These are phyloP conservation scores for Cucurbita argyrosperma DNA, from an alignment of 306 rosid species.

Conservation along the genomic window DNA sequence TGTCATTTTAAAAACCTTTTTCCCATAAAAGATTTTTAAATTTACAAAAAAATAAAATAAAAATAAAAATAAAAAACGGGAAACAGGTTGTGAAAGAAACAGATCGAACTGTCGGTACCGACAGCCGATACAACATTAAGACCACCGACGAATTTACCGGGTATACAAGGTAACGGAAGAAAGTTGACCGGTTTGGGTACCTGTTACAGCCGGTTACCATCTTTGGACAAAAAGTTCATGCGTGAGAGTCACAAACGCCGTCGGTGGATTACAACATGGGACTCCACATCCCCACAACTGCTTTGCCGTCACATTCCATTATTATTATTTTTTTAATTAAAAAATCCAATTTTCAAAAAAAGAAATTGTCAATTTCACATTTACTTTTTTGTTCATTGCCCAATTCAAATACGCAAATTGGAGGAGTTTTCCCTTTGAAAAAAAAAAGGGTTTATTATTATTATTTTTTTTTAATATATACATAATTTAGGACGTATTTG, in stretches of 20 bases:
- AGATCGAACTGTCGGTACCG: constrained; percentile 5
- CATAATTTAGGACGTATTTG: not conserved
- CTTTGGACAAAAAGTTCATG: not conserved
- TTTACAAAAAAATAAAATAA: not conserved
- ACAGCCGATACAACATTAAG: not conserved
- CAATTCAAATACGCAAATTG: not conserved
- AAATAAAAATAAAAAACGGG: not conserved
- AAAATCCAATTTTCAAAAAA: not conserved
- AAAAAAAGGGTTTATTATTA: not conserved
- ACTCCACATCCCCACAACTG: not conserved
- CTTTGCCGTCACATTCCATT: not conserved
- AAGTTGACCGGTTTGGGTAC: not conserved
- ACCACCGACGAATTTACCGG: constrained; percentile 3
- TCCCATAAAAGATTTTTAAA: not conserved
- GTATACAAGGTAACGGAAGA: not conserved
- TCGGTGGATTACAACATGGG: constrained; percentile 7
- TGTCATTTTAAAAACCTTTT: not conserved
- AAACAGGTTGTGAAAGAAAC: not conserved
- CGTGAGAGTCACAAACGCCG: constrained; percentile 6
- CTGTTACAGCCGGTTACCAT: not conserved
- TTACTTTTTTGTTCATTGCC: not conserved
- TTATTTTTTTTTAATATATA: no score
- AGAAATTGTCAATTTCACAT: not conserved
- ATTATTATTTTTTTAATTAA: not conserved
- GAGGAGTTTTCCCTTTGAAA: not conserved